Evolutionary conservation across 2,329 filamentous ascomycete species (phyloP).

Genomic region (Cercospora sesami): DNA sequence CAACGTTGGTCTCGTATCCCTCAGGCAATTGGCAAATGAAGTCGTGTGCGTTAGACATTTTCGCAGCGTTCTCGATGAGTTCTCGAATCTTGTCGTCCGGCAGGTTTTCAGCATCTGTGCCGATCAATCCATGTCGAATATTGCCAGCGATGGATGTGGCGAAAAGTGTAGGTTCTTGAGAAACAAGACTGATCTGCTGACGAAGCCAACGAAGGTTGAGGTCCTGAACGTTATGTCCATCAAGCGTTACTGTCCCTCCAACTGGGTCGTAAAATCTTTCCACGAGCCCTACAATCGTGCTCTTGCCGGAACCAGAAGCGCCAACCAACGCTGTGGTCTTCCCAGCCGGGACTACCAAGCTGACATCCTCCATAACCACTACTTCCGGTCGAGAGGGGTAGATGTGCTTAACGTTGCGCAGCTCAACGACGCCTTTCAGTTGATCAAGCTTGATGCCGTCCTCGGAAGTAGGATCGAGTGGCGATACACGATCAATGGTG

Average conservation of each 20-base stretch:
- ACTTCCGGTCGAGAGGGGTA: slow-evolving; percentile 93
- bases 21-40: slow-evolving; percentile 82
- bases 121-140: slow-evolving; percentile 86
- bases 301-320: slow-evolving; percentile 91
- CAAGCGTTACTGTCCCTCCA: slow-evolving; percentile 72
- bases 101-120: slow-evolving; percentile 71
- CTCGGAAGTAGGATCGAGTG: slow-evolving; percentile 72
- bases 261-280: slow-evolving; percentile 95
- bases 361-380: slow-evolving; percentile 81
- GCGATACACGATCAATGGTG: slow-evolving; percentile 85
- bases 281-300: slow-evolving; percentile 87
- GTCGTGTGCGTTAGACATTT: slow-evolving; percentile 90
- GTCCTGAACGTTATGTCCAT: slow-evolving; percentile 76
- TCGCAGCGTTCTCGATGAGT: slow-evolving; percentile 76
- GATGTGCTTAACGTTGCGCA: slow-evolving; percentile 83
- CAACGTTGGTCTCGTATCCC: slow-evolving; percentile 91
- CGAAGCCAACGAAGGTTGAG: slow-evolving; percentile 89
- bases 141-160: slow-evolving; percentile 86
- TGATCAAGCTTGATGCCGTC: slow-evolving; percentile 71
- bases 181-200: slow-evolving; percentile 87
- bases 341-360: slow-evolving; percentile 76
- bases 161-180: slow-evolving; percentile 90
- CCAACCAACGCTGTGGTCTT: slow-evolving; percentile 93
- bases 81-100: slow-evolving; percentile 67
- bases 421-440: slow-evolving; percentile 74